A percentile compares a stretch with the other conserved stretches of the same genome.
Conservation (phyloP, 148 eudicot species). For the Nepenthes gracilis region DNA sequence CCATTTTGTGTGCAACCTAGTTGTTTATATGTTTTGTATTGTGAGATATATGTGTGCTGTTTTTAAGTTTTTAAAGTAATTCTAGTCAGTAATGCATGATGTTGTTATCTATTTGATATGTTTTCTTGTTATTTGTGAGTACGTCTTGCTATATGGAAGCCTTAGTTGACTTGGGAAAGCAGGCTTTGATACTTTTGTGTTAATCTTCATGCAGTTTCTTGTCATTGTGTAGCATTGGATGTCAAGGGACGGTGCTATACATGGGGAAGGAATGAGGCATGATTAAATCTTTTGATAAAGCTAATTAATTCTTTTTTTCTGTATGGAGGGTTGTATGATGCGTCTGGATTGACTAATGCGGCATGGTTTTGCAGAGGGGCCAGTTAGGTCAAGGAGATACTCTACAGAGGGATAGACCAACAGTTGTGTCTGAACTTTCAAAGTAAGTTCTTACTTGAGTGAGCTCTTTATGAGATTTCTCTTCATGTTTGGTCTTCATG, state of each 20-base stretch:
- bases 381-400: constrained; percentile 97
- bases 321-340: neutral
- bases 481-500: too few species aligned
- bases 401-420: constrained; percentile 85
- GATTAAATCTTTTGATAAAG: constrained; percentile 8
- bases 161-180: too few species aligned
- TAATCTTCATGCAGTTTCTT: constrained; percentile 52
- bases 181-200: neutral
- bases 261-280: constrained; percentile 96
- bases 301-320: constrained; percentile 1
- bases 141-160: neutral
- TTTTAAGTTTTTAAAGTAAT: too few species aligned
- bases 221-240: constrained; percentile 97
- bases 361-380: constrained; percentile 59
- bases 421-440: constrained; percentile 72
- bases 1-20: too few species aligned
- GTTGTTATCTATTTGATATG: too few species aligned
- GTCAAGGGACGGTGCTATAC: constrained; percentile 93
- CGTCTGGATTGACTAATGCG: constrained; percentile 6
- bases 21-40: too few species aligned
- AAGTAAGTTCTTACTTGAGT: constrained; percentile 34
- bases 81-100: too few species aligned
- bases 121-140: neutral
- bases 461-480: neutral
- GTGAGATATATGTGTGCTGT: too few species aligned